phyloP scores from a whole-genome alignment of 176 grass and related monocot species.

The Oryza glumipatula region DNA sequence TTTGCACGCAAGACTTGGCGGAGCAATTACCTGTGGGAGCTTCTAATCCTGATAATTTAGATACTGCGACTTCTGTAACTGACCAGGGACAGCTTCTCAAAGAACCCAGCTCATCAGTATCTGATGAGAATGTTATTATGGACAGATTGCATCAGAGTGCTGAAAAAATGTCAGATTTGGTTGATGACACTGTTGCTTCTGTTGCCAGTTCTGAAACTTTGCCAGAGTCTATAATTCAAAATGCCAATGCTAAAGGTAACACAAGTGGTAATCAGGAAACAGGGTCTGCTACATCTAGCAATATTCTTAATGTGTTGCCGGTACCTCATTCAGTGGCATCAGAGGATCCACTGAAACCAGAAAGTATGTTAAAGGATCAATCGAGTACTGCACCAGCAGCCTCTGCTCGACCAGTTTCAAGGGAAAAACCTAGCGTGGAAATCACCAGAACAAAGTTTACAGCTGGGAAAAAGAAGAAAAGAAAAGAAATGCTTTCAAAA shows the following conservation, averaged over 20 bases:
- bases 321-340: conserved; percentile 25
- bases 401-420: conserved; percentile 46
- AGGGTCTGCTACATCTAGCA: conserved; percentile 13
- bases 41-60: conserved; percentile 25
- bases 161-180: conserved; percentile 25
- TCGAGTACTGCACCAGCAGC: conserved; percentile 28
- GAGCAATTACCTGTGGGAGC: conserved; percentile 31
- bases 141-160: conserved; percentile 9
- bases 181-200: conserved; percentile 22
- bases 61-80: conserved; percentile 31
- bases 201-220: conserved; percentile 30
- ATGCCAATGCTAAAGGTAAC: conserved; percentile 37
- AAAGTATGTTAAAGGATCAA: conserved; percentile 48
- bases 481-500: conserved; percentile 88
- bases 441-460: conserved; percentile 49
- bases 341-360: conserved; percentile 43
- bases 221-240: conserved; percentile 35
- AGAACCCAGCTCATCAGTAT: conserved; percentile 29
- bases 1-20: background rate
- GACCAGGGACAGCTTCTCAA: conserved; percentile 27
- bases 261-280: conserved; percentile 39
- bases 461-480: conserved; percentile 61
- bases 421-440: conserved; percentile 67
- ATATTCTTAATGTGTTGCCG: conserved; percentile 4
- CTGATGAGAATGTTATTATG: conserved; percentile 29